These are phyloP conservation scores for Globisporangium barbulae DNA, from an alignment of 352 stramenopile species.

Conservation along the genomic window DNA sequence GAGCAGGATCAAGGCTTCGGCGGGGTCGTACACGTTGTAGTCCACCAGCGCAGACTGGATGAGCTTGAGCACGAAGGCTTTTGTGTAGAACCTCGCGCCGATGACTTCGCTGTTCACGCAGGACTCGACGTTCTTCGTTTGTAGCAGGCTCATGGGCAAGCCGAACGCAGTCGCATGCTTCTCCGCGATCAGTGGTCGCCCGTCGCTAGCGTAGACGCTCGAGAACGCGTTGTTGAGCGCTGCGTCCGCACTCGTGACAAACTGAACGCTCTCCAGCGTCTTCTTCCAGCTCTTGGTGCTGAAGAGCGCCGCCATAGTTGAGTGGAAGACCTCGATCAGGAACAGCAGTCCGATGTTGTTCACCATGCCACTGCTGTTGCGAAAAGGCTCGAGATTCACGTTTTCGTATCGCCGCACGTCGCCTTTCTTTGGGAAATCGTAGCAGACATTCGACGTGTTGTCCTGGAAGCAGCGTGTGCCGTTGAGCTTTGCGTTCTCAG, in stretches of 20 bases:
- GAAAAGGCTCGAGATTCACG: slow-evolving; percentile 17
- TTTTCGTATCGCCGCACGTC: slow-evolving; percentile 21
- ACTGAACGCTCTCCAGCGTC: slow-evolving; percentile 24
- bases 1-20: neutral
- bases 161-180: slow-evolving; percentile 7
- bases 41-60: slow-evolving; percentile 22
- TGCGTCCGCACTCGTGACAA: slow-evolving; percentile 4
- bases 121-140: slow-evolving; percentile 28
- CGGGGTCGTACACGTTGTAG: slow-evolving; percentile 3
- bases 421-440: slow-evolving; percentile 23
- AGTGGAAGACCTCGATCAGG: slow-evolving; percentile 29
- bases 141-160: slow-evolving; percentile 14
- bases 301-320: slow-evolving; percentile 24
- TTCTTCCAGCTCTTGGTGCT: slow-evolving; percentile 30
- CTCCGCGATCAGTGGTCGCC: slow-evolving; percentile 21
- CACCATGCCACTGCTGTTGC: slow-evolving; percentile 16
- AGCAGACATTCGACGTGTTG: slow-evolving; percentile 23
- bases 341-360: slow-evolving; percentile 30
- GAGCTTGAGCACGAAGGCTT: slow-evolving; percentile 27
- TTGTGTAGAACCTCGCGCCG: slow-evolving; percentile 23
- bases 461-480: slow-evolving; percentile 27
- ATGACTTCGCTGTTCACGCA: slow-evolving; percentile 24
- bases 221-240: slow-evolving; percentile 24
- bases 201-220: slow-evolving; percentile 21
- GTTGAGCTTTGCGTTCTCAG: slow-evolving; percentile 18